These are phyloP conservation scores for Cynara cardunculus DNA, from an alignment of 129 eudicot species.

Conservation along the genomic window DNA sequence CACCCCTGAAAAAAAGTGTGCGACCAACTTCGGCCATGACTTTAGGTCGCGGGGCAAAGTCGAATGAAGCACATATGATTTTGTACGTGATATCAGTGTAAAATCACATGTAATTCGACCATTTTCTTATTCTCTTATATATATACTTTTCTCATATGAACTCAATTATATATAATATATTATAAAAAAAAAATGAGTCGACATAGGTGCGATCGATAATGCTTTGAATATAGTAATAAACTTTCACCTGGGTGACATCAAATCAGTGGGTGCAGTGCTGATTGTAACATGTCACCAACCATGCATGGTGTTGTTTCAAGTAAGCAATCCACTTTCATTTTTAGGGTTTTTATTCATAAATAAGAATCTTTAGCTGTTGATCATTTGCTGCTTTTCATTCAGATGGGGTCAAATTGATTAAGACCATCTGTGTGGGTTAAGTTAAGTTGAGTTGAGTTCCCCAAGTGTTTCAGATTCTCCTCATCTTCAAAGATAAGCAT, in stretches of 20 bases:
- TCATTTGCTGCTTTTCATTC: constrained; percentile 1
- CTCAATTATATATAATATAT: too few species aligned
- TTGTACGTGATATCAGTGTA: too few species aligned
- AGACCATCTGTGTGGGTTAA: not conserved
- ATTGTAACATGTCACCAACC: constrained; percentile 21
- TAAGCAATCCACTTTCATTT: constrained; percentile 16
- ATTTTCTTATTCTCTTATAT: too few species aligned
- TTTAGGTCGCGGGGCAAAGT: too few species aligned
- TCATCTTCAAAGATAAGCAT: constrained; percentile 3
- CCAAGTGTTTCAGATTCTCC: constrained; percentile 30
- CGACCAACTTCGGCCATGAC: too few species aligned
- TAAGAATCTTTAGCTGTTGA: not conserved
- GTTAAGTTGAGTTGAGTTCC: constrained; percentile 23
- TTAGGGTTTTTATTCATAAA: not conserved
- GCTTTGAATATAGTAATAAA: not conserved
- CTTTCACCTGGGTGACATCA: constrained; percentile 24
- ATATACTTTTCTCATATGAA: too few species aligned
- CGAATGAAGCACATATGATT: too few species aligned
- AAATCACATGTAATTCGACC: too few species aligned
- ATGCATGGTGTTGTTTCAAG: constrained; percentile 16
- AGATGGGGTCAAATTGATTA: constrained; percentile 6
- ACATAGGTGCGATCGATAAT: not conserved
- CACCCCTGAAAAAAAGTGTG: too few species aligned
- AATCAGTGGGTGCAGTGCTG: constrained; percentile 13
- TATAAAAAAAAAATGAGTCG: not conserved